Evolutionary conservation across 2,329 filamentous ascomycete genomes (phyloP), one percentile per base, ranked within the genome.

Genomic region (Bipolaris cookei): DNA sequence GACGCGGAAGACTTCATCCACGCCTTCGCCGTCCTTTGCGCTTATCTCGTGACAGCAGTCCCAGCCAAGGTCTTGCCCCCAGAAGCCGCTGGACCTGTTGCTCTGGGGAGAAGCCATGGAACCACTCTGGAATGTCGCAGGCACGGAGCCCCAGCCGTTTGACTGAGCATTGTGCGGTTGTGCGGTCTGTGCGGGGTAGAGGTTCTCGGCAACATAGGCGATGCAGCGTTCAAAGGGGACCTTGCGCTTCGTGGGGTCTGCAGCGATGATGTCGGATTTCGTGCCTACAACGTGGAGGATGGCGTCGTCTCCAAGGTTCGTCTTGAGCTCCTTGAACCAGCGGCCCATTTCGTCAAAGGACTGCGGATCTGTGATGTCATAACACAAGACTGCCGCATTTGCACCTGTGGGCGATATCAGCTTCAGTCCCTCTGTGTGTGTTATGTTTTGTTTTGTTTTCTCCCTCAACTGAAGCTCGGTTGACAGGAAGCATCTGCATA

Each of bases 1-100:
- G 23, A 96, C 91, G 1, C 94, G 85, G 69, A 98, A 98, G 0
- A 99, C 92, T 77, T 98, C 95, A 68, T 98, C 95, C 16, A 99
- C 93, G 16, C 94, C 94, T 80, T 97, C 93, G 54, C 93, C 93
- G 70, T 89, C 92, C 81, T 96, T 94, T 45, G 94, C 93, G 66
- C 89, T 93, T 72, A 99, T 94, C 80, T 99, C 95, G 77, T 98
- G 95, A 76, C 94, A 98, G 62, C 92, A 96, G 71, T 97, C 93
- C 93, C 94, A 98, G 50, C 93, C 92, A 5, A 92, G 88, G 72
- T 97, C 93, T 75, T 95, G 91, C 20, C 89, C 92, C 93, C 93
- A 97, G 78, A 92, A 91, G 1, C 90, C 89, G 35, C 86, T 90
- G 69, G 86, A 90, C 30, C 79, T 74, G 64, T 83, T 79, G 69